Conservation (phyloP, 345 rosid species). For the Camelina neglecta region DNA sequence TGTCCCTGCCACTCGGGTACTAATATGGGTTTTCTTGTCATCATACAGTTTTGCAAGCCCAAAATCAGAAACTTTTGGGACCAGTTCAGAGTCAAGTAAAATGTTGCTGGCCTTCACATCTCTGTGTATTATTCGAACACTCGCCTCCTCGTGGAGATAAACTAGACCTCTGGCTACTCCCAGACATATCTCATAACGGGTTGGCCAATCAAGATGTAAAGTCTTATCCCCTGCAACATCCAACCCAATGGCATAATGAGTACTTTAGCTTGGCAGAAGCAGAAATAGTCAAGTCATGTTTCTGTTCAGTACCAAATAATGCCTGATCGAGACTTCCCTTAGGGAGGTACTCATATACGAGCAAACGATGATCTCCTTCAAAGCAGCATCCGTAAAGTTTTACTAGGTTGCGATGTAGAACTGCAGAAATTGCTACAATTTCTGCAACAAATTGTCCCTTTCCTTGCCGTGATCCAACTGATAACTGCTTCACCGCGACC, state of each 20-base stretch:
- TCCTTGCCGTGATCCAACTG: conserved; percentile 71
- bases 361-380: conserved; percentile 50
- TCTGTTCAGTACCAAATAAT: conserved; percentile 32
- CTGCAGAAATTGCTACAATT: conserved; percentile 52
- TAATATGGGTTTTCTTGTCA: conserved; percentile 53
- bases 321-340: conserved; percentile 62
- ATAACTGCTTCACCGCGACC: conserved; percentile 67
- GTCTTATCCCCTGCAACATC: conserved; percentile 47
- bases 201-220: conserved; percentile 58
- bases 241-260: conserved; percentile 1
- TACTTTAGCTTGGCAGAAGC: not conserved
- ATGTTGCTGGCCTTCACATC: conserved; percentile 73
- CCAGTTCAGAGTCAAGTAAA: conserved; percentile 53
- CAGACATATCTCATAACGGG: conserved; percentile 58
- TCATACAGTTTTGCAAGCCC: conserved; percentile 52
- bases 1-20: conserved; percentile 56
- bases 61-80: conserved; percentile 55
- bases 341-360: conserved; percentile 63
- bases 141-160: conserved; percentile 71
- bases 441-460: conserved; percentile 71
- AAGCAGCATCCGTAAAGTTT: conserved; percentile 50
- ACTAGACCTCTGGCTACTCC: conserved; percentile 65
- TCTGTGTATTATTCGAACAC: conserved; percentile 59
- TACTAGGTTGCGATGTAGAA: conserved; percentile 47
- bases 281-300: not conserved